Base-by-base conservation (phyloP, 2,329 filamentous ascomycete genomes). In the Xylaria arbuscula region DNA sequence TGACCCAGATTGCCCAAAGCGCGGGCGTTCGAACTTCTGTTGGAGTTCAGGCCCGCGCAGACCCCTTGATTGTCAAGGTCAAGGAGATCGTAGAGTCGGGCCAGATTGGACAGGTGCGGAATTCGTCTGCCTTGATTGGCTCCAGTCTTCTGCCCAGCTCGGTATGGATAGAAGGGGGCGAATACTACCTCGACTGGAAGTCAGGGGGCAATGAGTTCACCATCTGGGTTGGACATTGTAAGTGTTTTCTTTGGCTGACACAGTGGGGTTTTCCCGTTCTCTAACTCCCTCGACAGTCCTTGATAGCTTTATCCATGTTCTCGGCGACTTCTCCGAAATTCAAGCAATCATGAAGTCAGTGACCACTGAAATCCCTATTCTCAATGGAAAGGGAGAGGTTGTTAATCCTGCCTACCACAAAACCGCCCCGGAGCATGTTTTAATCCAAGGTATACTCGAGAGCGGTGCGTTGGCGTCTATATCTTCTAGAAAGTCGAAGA, bases 41-140 rank as follows among this genome's bases (percentile, higher is more conserved):
- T 2, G 85, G 85, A 1, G 66, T 86, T 3, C 85, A 88, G 73
- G 83, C 78, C 2, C 77, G 82, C 5, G 78, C 81, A 2, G 76
- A 76, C 59, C 83, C 83, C 2, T 70, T 80, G 0, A 71, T 83
- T 1, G 17, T 76, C 2, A 84, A 82, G 64, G 65, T 85, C 10
- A 83, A 81, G 63, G 74, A 82, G 17, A 73, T 86, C 3, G 66
- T 87, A 3, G 73, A 77, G 1, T 76, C 76, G 1, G 82, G 83
- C 0, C 78, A 79, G 45, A 79, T 87, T 13, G 85, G 84, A 1
- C 78, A 78, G 40, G 76, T 87, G 0, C 50, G 81, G 15, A 79
- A 76, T 60, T 78, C 77, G 1, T 77, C 73, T 0, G 78, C 80
- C 1, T 42, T 51, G 32, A 58, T 68, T 13, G 64, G 55, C 24